Evolutionary conservation across 805 yeast species (phyloP).

Genomic region (Candida peoriensis): DNA sequence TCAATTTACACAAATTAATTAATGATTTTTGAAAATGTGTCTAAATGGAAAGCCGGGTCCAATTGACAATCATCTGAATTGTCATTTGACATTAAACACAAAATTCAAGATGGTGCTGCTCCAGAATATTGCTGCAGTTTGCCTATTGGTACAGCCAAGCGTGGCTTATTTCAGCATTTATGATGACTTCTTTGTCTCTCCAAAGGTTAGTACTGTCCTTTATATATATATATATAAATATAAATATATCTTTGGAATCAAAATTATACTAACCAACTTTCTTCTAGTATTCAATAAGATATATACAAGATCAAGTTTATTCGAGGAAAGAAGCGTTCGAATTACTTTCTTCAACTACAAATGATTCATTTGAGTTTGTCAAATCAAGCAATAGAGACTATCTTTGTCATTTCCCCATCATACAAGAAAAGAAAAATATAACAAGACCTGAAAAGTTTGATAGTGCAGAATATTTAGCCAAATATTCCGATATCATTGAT

Average conservation of each 20-base stretch:
- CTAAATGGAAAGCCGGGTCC: too few species aligned
- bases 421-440: not conserved
- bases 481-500: constrained; percentile 1
- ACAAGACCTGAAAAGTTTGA: not conserved
- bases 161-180: constrained; percentile 10
- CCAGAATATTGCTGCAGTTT: too few species aligned
- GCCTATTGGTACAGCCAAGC: not conserved
- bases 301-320: not conserved
- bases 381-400: constrained; percentile 1
- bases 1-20: too few species aligned
- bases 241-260: too few species aligned
- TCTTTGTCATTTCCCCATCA: constrained; percentile 9
- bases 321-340: not conserved
- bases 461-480: not conserved
- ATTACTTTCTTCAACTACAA: not conserved
- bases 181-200: constrained; percentile 17
- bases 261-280: too few species aligned
- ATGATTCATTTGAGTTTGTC: not conserved
- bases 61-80: too few species aligned
- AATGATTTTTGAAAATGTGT: too few species aligned
- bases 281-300: not conserved
- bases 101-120: too few species aligned
- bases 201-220: constrained; percentile 15
- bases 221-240: too few species aligned
- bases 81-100: too few species aligned